Percentiles rank a stretch among this genome's conserved stretches.
phyloP scores from a whole-genome alignment of 495 filamentous ascomycete species.

The Sordaria brevicollis region DNA sequence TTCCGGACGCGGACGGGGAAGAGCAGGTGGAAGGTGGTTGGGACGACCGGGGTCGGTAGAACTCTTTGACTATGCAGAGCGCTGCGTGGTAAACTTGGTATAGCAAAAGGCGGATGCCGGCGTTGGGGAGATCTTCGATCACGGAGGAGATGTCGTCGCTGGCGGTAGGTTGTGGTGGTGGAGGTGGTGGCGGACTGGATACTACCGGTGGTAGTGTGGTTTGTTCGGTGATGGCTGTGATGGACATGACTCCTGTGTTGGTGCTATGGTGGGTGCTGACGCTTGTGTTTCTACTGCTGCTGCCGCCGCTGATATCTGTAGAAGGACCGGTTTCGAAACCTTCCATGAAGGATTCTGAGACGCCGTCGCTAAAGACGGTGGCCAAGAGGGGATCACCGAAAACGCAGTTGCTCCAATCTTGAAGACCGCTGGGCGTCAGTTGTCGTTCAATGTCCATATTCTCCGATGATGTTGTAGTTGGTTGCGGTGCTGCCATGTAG shows the following conservation, averaged over 20 bases:
- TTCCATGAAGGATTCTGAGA: conserved; percentile 32
- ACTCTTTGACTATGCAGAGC: conserved; percentile 33
- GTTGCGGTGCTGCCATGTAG: not conserved
- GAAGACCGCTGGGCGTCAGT: conserved; percentile 22
- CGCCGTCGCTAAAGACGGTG: conserved; percentile 35
- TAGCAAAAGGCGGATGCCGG: conserved; percentile 27
- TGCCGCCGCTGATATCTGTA: not conserved
- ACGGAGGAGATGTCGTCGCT: not conserved
- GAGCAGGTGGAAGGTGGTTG: not conserved
- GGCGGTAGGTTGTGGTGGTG: not conserved
- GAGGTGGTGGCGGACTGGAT: not conserved
- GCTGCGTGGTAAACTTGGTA: conserved; percentile 41
- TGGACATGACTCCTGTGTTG: not conserved
- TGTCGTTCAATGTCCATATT: not conserved
- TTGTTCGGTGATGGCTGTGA: not conserved
- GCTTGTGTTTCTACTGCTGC: not conserved
- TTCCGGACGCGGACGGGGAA: too few species aligned
- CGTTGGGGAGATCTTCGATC: conserved; percentile 27
- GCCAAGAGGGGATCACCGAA: conserved; percentile 52
- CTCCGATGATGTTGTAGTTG: not conserved
- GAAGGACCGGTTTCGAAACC: conserved; percentile 12
- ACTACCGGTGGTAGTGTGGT: not conserved
- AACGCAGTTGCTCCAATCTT: conserved; percentile 42
- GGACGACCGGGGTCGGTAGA: conserved; percentile 35
- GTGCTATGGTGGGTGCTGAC: not conserved